Evolutionary conservation across 1,284 basidiomycete species (phyloP).

Genomic region (Ustilago esculenta): DNA sequence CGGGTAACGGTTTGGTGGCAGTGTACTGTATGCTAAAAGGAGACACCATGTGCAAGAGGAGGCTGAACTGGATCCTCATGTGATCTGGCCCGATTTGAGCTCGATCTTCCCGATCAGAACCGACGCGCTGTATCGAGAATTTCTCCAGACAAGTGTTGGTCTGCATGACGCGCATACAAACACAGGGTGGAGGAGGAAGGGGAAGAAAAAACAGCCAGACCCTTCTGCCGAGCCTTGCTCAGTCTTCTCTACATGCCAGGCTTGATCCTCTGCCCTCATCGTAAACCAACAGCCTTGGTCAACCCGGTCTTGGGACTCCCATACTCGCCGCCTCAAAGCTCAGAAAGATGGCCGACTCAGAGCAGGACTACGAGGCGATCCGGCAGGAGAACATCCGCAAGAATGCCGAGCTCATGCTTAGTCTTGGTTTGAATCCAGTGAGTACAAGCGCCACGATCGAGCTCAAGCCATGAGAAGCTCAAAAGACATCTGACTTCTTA

Average conservation of each 20-base stretch:
- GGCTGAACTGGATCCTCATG: slow-evolving; percentile 1
- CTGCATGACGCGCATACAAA: slow-evolving; percentile 14
- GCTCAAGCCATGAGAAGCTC: too few species aligned
- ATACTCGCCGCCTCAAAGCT: background rate
- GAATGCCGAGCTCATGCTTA: slow-evolving; percentile 55
- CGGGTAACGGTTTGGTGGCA: slow-evolving; percentile 10
- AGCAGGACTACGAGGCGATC: slow-evolving; percentile 48
- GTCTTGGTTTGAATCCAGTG: slow-evolving; percentile 41
- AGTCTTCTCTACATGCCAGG: too few species aligned
- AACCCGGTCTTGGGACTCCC: too few species aligned
- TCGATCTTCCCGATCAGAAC: background rate
- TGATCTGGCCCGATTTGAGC: too few species aligned
- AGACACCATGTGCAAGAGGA: background rate
- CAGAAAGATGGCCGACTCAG: slow-evolving; percentile 34
- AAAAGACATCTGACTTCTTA: too few species aligned
- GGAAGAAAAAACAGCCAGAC: slow-evolving; percentile 1
- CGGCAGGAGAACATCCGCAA: slow-evolving; percentile 68
- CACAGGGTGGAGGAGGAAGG: background rate
- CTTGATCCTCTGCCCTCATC: too few species aligned
- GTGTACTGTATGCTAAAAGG: background rate
- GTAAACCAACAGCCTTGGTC: too few species aligned
- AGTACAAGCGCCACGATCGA: slow-evolving; percentile 3
- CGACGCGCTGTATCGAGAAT: too few species aligned
- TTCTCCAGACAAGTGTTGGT: slow-evolving; percentile 9
- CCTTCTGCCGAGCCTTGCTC: too few species aligned